Percentiles rank a stretch among this genome's conserved stretches.
phyloP scores from a whole-genome alignment of 345 rosid genomes.

The Cardamine resedifolia region DNA sequence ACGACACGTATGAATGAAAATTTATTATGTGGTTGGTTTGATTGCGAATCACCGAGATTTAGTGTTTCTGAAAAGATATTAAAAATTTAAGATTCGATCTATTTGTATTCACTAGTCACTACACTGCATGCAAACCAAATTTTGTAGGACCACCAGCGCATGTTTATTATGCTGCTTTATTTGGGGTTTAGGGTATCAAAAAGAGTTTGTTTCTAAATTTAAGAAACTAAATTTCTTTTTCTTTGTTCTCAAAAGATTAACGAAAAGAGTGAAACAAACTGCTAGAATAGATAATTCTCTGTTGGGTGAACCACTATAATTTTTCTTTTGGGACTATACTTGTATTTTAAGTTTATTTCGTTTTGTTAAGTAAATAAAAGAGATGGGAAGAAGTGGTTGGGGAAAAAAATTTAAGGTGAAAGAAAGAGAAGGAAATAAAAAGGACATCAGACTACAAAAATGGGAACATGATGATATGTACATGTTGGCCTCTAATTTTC shows the following conservation, averaged over 20 bases:
- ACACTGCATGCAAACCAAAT: constrained; percentile 28
- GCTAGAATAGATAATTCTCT: not conserved
- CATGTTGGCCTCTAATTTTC: constrained; percentile 25
- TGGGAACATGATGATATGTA: constrained; percentile 34
- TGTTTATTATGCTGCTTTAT: constrained; percentile 22
- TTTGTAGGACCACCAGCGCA: constrained; percentile 30
- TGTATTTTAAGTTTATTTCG: not conserved
- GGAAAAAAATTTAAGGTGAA: constrained; percentile 15
- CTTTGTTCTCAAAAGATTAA: not conserved
- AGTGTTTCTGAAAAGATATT: constrained; percentile 7
- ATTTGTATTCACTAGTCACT: not conserved
- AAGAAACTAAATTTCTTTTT: not conserved
- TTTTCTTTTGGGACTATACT: not conserved
- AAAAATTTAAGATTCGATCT: constrained; percentile 17
- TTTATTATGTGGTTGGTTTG: constrained; percentile 38
- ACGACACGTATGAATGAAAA: constrained; percentile 22
- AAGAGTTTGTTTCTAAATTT: constrained; percentile 19
- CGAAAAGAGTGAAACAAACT: not conserved
- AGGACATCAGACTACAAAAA: not conserved
- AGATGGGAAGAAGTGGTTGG: constrained; percentile 19
- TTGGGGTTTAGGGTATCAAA: constrained; percentile 2
- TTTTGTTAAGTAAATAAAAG: not conserved
- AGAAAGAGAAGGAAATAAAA: not conserved
- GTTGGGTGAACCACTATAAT: not conserved
- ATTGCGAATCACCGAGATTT: constrained; percentile 25